These are phyloP conservation scores for Cordyceps javanica DNA, from an alignment of 2,329 filamentous ascomycete species.

Conservation along the genomic window DNA sequence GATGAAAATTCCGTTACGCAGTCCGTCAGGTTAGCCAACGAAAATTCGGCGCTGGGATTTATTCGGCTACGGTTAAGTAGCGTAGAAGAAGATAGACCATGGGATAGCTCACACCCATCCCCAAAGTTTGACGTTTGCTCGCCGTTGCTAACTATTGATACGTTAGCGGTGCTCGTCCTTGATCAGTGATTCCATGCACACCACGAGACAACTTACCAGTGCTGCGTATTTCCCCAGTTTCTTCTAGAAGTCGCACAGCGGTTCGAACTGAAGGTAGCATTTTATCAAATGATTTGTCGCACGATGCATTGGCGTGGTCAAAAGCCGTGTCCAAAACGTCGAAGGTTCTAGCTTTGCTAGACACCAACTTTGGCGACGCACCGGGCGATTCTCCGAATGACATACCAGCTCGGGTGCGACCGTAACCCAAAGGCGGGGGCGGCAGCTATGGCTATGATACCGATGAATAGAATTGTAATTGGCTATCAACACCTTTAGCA, in stretches of 20 bases:
- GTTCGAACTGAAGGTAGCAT: background rate
- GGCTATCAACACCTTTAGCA: background rate
- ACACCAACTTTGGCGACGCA: background rate
- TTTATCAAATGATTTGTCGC: background rate
- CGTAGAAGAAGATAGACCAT: background rate
- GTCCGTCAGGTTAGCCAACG: background rate
- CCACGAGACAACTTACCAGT: background rate
- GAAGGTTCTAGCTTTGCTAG: background rate
- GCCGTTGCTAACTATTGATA: background rate
- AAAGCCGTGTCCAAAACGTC: background rate
- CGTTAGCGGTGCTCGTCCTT: background rate
- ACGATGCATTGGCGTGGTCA: background rate
- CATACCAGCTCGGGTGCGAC: background rate
- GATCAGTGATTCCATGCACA: background rate
- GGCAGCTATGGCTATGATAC: background rate
- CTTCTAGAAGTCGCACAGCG: background rate
- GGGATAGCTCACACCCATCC: background rate
- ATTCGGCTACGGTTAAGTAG: background rate
- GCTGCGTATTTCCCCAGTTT: background rate
- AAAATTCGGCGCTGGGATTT: background rate
- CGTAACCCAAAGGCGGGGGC: background rate
- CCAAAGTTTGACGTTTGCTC: background rate
- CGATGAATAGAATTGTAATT: background rate
- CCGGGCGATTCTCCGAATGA: background rate
- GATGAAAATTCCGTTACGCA: background rate